These are phyloP conservation scores for Aspergillus flavus DNA, from an alignment of 2,329 filamentous ascomycete genomes.

Conservation along the genomic window DNA sequence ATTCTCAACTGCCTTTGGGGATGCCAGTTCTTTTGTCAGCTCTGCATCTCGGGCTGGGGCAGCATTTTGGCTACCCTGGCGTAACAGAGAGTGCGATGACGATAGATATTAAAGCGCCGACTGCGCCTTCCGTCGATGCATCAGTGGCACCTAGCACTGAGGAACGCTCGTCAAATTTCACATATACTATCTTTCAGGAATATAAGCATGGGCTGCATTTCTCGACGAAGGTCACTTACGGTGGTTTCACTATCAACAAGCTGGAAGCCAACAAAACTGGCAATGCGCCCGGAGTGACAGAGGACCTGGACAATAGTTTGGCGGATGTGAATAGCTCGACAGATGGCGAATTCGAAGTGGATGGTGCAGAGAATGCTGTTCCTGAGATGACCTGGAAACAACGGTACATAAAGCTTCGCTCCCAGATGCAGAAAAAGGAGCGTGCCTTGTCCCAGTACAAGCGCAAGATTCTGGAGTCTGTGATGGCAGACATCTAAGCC, in stretches of 20 bases:
- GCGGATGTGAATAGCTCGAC: conserved; percentile 24
- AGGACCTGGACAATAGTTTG: conserved; percentile 19
- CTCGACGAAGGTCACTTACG: conserved; percentile 29
- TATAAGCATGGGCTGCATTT: conserved; percentile 29
- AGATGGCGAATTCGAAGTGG: conserved; percentile 33
- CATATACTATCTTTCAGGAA: conserved; percentile 31
- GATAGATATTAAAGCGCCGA: conserved; percentile 26
- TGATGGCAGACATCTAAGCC: conserved; percentile 44
- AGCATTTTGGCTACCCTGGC: conserved; percentile 33
- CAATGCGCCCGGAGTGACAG: conserved; percentile 7
- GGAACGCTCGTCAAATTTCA: conserved; percentile 12
- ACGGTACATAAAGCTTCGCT: conserved; percentile 40
- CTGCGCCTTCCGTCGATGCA: conserved; percentile 5
- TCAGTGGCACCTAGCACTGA: conserved; percentile 11
- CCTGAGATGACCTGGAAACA: conserved; percentile 43
- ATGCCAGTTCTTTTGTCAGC: conserved; percentile 33
- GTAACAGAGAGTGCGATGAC: conserved; percentile 28
- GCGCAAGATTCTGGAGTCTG: conserved; percentile 45
- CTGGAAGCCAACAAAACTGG: conserved; percentile 12
- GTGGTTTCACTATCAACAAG: conserved; percentile 18
- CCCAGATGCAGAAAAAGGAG: conserved; percentile 44
- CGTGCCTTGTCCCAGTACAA: conserved; percentile 42
- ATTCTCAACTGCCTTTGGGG: conserved; percentile 28
- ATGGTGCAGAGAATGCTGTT: conserved; percentile 23
- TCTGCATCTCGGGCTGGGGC: conserved; percentile 40